Evolutionary conservation across 129 eudicot species (phyloP).

Genomic region (Chrysanthemum seticuspe): DNA sequence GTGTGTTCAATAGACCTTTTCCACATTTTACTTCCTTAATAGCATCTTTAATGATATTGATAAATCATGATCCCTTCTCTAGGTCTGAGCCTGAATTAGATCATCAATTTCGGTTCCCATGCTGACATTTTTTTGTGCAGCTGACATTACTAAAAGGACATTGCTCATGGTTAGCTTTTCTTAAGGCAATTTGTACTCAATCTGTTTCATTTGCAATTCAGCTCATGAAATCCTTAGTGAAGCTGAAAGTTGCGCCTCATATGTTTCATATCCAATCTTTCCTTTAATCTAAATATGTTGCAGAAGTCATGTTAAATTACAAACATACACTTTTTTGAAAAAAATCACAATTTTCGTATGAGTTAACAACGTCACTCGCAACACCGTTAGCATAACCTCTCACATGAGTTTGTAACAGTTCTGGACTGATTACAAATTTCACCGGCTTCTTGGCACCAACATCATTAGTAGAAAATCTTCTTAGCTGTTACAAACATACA

Average conservation of each 20-base stretch:
- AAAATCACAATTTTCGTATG: constrained; percentile 75
- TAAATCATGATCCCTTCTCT: not conserved
- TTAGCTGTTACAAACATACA: too few relatives aligned
- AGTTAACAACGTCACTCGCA: constrained; percentile 57
- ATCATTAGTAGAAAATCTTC: too few relatives aligned
- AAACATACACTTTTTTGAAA: constrained; percentile 28
- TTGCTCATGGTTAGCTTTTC: constrained; percentile 93
- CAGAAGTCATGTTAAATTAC: not conserved
- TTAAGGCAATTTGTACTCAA: constrained; percentile 84
- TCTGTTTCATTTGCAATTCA: constrained; percentile 58
- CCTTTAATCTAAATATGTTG: constrained; percentile 55
- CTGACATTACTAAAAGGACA: constrained; percentile 90
- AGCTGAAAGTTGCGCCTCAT: constrained; percentile 79
- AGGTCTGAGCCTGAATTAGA: constrained; percentile 62
- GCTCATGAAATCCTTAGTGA: constrained; percentile 63
- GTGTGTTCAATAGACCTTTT: too few relatives aligned
- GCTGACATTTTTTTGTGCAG: constrained; percentile 83
- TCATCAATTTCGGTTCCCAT: constrained; percentile 94
- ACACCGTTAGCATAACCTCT: constrained; percentile 73
- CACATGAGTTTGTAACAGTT: constrained; percentile 55
- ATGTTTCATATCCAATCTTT: constrained; percentile 71
- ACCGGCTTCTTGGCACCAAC: too few relatives aligned
- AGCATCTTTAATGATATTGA: too few relatives aligned
- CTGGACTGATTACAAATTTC: constrained; percentile 33
- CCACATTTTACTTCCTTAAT: too few relatives aligned